Evolutionary conservation across 495 filamentous ascomycete species (phyloP).

Genomic region (Neurospora sp.): DNA sequence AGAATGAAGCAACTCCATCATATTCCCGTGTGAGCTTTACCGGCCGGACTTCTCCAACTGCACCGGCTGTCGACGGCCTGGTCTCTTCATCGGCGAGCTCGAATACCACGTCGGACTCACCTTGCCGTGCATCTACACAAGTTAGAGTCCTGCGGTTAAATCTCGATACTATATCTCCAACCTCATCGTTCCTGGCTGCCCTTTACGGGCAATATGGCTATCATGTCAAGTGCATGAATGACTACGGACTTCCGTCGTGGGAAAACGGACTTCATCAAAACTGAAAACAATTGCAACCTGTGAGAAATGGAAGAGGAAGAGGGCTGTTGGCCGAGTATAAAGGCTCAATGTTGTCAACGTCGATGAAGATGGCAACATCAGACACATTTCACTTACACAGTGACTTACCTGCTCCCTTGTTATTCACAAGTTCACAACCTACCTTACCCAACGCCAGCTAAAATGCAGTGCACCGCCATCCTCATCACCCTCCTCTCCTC

Average conservation of each 20-base stretch:
- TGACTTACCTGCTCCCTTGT: not conserved
- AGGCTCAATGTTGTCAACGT: not conserved
- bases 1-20: not conserved
- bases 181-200: not conserved
- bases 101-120: not conserved
- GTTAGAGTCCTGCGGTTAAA: not conserved
- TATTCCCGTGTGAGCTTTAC: slow-evolving; percentile 7
- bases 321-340: not conserved
- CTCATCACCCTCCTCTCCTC: not conserved
- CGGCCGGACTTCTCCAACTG: slow-evolving; percentile 7
- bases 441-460: not conserved
- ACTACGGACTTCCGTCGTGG: not conserved
- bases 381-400: not conserved
- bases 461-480: not conserved
- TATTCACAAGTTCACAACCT: not conserved
- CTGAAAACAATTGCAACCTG: too few species aligned
- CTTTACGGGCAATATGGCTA: not conserved
- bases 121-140: not conserved
- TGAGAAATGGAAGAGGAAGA: not conserved
- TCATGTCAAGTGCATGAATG: not conserved
- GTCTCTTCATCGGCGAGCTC: not conserved
- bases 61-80: not conserved
- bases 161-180: not conserved
- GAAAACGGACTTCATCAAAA: not conserved
- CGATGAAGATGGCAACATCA: not conserved